These are phyloP conservation scores for Leccinum uliginosum DNA, from an alignment of 768 basidiomycete genomes.

Conservation along the genomic window DNA sequence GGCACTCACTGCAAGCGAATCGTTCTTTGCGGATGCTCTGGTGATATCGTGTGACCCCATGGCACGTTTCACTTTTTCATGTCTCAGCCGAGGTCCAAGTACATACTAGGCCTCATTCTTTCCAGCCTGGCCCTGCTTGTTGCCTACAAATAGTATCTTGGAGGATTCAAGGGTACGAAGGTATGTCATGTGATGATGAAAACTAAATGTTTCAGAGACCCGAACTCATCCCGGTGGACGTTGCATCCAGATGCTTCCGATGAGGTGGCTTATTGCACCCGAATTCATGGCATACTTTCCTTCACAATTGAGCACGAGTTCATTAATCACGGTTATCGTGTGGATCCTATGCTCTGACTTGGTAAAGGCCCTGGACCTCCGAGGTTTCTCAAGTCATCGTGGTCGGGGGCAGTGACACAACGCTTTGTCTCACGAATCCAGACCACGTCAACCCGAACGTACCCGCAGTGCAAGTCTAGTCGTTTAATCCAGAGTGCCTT, in stretches of 20 bases:
- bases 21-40: too few species aligned
- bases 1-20: too few species aligned
- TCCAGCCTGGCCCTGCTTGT: too few species aligned
- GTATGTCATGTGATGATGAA: not conserved
- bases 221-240: not conserved
- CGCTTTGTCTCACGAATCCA: not conserved
- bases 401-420: not conserved
- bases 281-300: not conserved
- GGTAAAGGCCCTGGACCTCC: not conserved
- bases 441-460: not conserved
- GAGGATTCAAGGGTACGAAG: not conserved
- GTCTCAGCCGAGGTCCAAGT: not conserved
- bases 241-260: not conserved
- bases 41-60: not conserved
- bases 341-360: not conserved
- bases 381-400: not conserved
- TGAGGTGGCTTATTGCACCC: not conserved
- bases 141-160: not conserved
- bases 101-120: not conserved
- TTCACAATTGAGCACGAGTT: not conserved
- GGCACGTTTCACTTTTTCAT: not conserved
- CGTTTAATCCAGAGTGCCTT: not conserved
- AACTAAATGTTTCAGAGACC: not conserved
- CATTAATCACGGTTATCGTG: not conserved
- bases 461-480: not conserved